phyloP scores from a whole-genome alignment of 345 rosid genomes.

The Pelargonium nanum region DNA sequence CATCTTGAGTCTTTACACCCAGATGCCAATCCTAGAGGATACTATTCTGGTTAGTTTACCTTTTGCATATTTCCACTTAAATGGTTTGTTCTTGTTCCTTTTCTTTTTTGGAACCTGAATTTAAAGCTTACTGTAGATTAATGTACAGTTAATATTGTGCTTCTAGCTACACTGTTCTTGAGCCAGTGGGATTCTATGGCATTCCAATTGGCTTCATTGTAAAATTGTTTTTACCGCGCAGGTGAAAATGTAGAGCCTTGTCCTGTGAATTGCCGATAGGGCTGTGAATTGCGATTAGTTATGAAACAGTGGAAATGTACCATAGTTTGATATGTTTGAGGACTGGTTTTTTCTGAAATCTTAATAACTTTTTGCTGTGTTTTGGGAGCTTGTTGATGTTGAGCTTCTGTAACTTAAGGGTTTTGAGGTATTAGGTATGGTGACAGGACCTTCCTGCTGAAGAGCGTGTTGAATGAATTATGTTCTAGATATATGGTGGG shows the following conservation, averaged over 20 bases:
- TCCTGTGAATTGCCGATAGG: background rate
- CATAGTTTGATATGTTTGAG: no score
- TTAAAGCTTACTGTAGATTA: background rate
- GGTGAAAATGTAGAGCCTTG: background rate
- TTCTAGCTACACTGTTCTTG: no score
- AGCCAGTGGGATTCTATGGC: background rate
- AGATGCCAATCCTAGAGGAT: constrained; percentile 73
- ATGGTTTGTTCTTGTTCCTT: background rate
- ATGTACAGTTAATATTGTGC: background rate
- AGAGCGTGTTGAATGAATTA: no score
- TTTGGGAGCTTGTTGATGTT: background rate
- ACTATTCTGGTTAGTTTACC: constrained; percentile 51
- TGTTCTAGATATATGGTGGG: no score
- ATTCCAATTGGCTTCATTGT: background rate
- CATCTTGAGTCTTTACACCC: constrained; percentile 67
- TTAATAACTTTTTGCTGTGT: background rate
- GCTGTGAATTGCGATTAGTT: background rate
- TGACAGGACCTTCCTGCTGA: no score
- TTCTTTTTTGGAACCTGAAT: background rate
- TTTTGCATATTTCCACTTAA: background rate
- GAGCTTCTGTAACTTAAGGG: background rate
- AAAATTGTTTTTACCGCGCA: background rate
- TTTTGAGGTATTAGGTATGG: no score
- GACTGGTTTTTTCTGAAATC: background rate
- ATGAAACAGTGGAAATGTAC: no score